A percentile compares a stretch with the other conserved stretches of the same genome.
phyloP scores from a whole-genome alignment of 306 rosid species.

The Acmispon strigosus region DNA sequence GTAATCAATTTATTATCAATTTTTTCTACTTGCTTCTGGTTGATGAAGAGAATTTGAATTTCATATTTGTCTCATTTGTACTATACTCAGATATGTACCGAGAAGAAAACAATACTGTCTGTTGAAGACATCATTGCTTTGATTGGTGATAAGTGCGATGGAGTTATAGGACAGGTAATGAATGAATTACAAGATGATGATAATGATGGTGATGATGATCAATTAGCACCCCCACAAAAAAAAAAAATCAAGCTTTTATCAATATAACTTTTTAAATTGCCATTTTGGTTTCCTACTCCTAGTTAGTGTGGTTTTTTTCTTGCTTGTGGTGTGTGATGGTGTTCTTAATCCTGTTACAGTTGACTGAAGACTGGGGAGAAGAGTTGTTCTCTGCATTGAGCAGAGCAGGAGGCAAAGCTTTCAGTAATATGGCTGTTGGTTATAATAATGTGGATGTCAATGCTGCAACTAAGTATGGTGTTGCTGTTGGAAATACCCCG shows the following conservation, averaged over 20 bases:
- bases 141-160: slow-evolving; percentile 90
- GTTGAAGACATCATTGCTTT: slow-evolving; percentile 90
- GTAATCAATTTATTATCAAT: slow-evolving; percentile 30
- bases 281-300: not conserved
- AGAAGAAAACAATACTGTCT: slow-evolving; percentile 90
- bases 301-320: not conserved
- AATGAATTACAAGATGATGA: not conserved
- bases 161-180: slow-evolving; percentile 96
- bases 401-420: slow-evolving; percentile 94
- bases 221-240: not conserved
- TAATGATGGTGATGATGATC: no score
- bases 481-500: slow-evolving; percentile 97
- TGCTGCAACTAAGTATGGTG: slow-evolving; percentile 85
- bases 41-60: not conserved
- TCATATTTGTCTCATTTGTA: not conserved
- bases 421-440: slow-evolving; percentile 99
- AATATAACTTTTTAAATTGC: not conserved
- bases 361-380: slow-evolving; percentile 99
- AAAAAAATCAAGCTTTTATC: not conserved
- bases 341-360: slow-evolving; percentile 33
- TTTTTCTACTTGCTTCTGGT: not conserved
- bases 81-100: slow-evolving; percentile 63
- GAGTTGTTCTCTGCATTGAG: slow-evolving; percentile 89
- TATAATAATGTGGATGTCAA: slow-evolving; percentile 87
- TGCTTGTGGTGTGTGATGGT: not conserved